Base-by-base conservation (phyloP, 306 rosid species). In the Trifolium pratense region DNA sequence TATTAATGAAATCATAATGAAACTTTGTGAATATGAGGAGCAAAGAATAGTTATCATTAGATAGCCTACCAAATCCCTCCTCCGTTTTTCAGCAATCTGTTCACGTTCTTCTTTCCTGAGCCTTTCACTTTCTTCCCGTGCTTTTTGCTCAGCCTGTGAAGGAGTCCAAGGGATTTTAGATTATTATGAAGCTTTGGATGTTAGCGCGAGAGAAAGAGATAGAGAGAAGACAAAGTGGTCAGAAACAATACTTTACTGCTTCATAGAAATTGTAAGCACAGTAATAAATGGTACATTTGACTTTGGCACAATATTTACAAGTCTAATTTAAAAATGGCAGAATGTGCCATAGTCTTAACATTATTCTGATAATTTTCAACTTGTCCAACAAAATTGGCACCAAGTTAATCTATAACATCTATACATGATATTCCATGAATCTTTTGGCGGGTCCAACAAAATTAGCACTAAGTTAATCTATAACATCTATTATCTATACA, bases 121-220 rank as follows among this genome's bases (percentile, higher is more conserved):
- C 86, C 83, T 89, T 79, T 94, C 97, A 75, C 99, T 94, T 85
- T 91, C 99, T 78, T 94, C 99, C 34, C 91, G 96, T 74, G 97
- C 99, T 84, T 95, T 84, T 86, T 91, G 97, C 86, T 94, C 99
- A 58, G 99, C 99, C 99, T 94, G 73, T 3, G 26, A 65, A 83
- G 70, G 56, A 53, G 26, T 68, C 31, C 48, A 71, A 63, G 39
- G 34, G 5, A 37, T 70, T 58, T 66, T 39, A 65, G 56, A 73
- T 79, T 72, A 71, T 25, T 67, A 67, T 18, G 39, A 60, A 48
- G 57, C 56, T 42, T 58, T 16, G 66, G 48, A 75, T 23, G 45
- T 14, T 34, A 78, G 32, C 68, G 10, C 10, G 26, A 9, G 43
- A 34, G 2, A 10, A 6, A 62, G n/a, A 26, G 71, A 75, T 58